Percentiles rank a stretch among this genome's conserved stretches.
phyloP scores from a whole-genome alignment of 83 land plant species.

The Diphasiastrum complanatum region DNA sequence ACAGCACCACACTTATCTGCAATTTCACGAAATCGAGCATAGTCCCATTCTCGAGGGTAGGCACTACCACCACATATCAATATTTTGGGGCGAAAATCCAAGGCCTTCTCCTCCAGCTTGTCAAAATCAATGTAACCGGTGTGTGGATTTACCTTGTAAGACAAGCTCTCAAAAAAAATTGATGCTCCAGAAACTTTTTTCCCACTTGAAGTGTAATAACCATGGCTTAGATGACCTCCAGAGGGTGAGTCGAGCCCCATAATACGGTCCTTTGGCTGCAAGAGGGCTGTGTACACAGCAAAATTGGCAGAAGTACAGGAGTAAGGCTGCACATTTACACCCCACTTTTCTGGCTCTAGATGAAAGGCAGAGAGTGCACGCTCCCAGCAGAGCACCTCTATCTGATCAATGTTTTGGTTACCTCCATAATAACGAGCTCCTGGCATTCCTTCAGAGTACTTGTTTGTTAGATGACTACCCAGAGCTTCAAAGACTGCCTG shows the following conservation, averaged over 20 bases:
- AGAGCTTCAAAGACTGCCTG: constrained; percentile 86
- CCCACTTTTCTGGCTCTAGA: constrained; percentile 66
- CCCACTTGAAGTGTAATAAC: constrained; percentile 72
- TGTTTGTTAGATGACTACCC: constrained; percentile 90
- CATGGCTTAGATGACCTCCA: constrained; percentile 90
- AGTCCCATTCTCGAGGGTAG: constrained; percentile 89
- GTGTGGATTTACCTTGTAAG: constrained; percentile 81
- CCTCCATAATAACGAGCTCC: constrained; percentile 83
- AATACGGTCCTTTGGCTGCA: constrained; percentile 77
- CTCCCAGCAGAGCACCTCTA: constrained; percentile 60
- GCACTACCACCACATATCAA: constrained; percentile 95
- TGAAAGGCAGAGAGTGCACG: constrained; percentile 75
- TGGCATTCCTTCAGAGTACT: constrained; percentile 88
- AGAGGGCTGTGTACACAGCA: constrained; percentile 82
- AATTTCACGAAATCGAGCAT: constrained; percentile 61
- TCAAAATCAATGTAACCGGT: constrained; percentile 85
- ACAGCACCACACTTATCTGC: constrained; percentile 89
- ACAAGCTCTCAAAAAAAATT: constrained; percentile 78
- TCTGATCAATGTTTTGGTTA: constrained; percentile 79
- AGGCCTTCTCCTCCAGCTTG: constrained; percentile 70
- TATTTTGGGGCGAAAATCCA: constrained; percentile 75
- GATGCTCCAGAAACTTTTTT: constrained; percentile 87
- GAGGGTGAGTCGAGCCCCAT: constrained; percentile 89
- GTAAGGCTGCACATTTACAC: constrained; percentile 94
- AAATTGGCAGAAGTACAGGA: constrained; percentile 95